These are phyloP conservation scores for Meripilus lineatus DNA, from an alignment of 1,284 basidiomycete genomes.

Conservation along the genomic window DNA sequence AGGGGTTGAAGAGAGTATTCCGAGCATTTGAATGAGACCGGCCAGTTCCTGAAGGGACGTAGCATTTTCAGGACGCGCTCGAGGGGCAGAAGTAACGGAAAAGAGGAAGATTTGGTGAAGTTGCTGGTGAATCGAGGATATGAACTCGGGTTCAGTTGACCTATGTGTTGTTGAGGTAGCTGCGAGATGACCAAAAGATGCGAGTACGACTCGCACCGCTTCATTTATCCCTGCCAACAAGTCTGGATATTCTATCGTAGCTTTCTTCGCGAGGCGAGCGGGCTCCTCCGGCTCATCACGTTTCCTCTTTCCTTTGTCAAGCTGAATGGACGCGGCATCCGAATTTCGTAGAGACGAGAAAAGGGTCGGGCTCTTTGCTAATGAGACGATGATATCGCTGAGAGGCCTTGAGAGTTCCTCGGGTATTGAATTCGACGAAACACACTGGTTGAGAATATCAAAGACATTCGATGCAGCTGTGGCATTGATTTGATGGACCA, in stretches of 20 bases:
- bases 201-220: slow-evolving; percentile 1
- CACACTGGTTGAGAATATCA: slow-evolving; percentile 45
- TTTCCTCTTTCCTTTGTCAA: slow-evolving; percentile 64
- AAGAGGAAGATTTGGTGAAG: slow-evolving; percentile 74
- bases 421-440: slow-evolving; percentile 41
- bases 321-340: slow-evolving; percentile 50
- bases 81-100: slow-evolving; percentile 59
- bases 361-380: slow-evolving; percentile 58
- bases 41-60: slow-evolving; percentile 63
- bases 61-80: slow-evolving; percentile 44
- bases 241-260: slow-evolving; percentile 5
- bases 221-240: not conserved
- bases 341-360: slow-evolving; percentile 61
- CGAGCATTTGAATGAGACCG: slow-evolving; percentile 71
- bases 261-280: slow-evolving; percentile 37
- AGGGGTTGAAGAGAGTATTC: slow-evolving; percentile 67
- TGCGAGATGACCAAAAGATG: not conserved
- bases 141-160: slow-evolving; percentile 46
- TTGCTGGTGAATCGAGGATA: slow-evolving; percentile 60
- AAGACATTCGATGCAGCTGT: slow-evolving; percentile 41
- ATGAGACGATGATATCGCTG: slow-evolving; percentile 51
- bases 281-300: slow-evolving; percentile 46
- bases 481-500: slow-evolving; percentile 42
- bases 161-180: slow-evolving; percentile 21
- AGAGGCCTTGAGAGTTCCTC: slow-evolving; percentile 49